Percentiles rank a stretch among this genome's conserved stretches.
Conservation (phyloP, 2,329 filamentous ascomycete genomes). For the Nectriaceae sp. region DNA sequence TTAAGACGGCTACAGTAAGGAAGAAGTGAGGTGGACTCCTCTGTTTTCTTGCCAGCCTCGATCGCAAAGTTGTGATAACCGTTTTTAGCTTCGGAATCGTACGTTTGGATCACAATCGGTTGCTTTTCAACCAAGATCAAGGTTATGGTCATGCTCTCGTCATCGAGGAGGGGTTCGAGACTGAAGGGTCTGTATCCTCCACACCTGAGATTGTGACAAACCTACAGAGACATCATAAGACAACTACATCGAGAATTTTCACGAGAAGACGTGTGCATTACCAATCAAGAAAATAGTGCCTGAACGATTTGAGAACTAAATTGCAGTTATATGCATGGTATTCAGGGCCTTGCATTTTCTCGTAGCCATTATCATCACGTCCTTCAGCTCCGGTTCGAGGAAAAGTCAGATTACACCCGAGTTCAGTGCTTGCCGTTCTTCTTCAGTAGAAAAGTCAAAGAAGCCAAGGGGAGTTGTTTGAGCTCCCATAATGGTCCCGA, state of each 20-base stretch:
- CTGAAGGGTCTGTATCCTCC: background rate
- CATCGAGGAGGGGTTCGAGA: background rate
- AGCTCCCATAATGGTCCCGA: conserved; percentile 1
- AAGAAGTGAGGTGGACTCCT: background rate
- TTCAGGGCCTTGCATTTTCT: background rate
- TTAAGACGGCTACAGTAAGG: background rate
- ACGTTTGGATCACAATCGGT: background rate
- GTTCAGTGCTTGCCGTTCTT: background rate
- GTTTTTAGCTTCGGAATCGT: background rate
- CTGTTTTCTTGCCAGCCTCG: background rate
- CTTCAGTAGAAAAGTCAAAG: background rate
- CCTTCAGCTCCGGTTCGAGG: background rate
- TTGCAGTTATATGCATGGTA: conserved; percentile 2
- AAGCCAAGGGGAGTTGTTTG: conserved; percentile 3
- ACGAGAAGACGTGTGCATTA: background rate
- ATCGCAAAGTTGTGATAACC: background rate
- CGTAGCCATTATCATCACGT: background rate
- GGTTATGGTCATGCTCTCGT: background rate
- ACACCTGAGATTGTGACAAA: no score
- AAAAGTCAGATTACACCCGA: conserved; percentile 3
- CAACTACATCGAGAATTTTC: no score
- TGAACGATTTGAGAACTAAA: background rate
- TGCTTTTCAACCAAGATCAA: background rate
- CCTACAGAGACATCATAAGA: no score
- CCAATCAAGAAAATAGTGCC: conserved; percentile 3